A percentile compares a stretch with the other conserved stretches of the same genome.
Conservation (phyloP, 2,329 filamentous ascomycete genomes). For the Exophiala alcalophila region DNA sequence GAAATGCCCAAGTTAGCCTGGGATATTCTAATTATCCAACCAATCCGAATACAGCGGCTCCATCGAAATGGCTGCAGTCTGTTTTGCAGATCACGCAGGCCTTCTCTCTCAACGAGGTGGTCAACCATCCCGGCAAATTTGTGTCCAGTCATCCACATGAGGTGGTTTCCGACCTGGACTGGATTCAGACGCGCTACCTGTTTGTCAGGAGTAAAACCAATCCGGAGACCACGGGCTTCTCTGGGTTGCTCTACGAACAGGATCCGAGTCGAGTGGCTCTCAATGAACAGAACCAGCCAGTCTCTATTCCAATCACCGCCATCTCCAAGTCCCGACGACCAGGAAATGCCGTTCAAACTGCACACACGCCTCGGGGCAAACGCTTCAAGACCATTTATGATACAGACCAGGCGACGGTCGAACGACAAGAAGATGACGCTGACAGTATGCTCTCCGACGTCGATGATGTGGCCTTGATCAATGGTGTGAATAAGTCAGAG, state of each 20-base stretch:
- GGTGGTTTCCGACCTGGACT: constrained; percentile 72
- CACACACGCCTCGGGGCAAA: constrained; percentile 18
- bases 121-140: constrained; percentile 69
- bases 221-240: constrained; percentile 12
- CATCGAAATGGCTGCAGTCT: constrained; percentile 75
- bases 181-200: constrained; percentile 87
- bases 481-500: too few species aligned
- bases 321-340: constrained; percentile 46
- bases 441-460: constrained; percentile 43
- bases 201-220: constrained; percentile 53
- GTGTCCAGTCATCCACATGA: constrained; percentile 56
- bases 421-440: constrained; percentile 23
- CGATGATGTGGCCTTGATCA: constrained; percentile 47
- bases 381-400: constrained; percentile 19
- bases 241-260: constrained; percentile 17
- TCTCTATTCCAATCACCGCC: constrained; percentile 55
- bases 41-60: too few species aligned
- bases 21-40: constrained; percentile 45
- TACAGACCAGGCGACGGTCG: constrained; percentile 19
- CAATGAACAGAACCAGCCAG: constrained; percentile 38
- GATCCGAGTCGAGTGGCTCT: constrained; percentile 38
- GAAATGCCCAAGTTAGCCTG: constrained; percentile 55
- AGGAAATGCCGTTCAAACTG: constrained; percentile 11
- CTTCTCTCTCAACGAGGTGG: constrained; percentile 78
- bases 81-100: constrained; percentile 57